Base-by-base conservation (phyloP, 2,329 filamentous ascomycete genomes). In the Ophiocordyceps camponoti-saundersi region DNA sequence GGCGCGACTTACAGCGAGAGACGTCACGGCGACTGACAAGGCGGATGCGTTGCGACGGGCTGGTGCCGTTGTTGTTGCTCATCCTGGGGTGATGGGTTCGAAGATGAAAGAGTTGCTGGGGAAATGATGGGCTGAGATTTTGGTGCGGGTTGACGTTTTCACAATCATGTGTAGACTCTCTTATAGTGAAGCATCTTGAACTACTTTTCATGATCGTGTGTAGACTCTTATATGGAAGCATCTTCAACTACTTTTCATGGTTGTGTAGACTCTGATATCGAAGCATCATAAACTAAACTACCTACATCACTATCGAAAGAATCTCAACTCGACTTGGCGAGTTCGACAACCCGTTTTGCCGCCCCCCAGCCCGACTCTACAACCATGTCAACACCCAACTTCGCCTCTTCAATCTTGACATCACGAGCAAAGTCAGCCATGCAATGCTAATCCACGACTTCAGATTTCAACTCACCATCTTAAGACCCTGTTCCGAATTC, bases 1-100 rank as follows among this genome's bases (percentile, higher is more conserved):
- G 21, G 82, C 82, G 3, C 75, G 80, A 61, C 47, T 59, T 1
- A 57, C 54, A 3, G 43, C 57, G 2, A 48, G 58, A 8, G 63
- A 66, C 41, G 51, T 56, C 0, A 53, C 61, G 3, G 63, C 63
- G 0, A 53, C 53, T 2, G 53, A 50, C 2, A 67, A 67, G 47
- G 59, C 54, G 0, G 57, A 53, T 21, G 61, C 62, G 0, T 52
- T 67, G 3, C 54, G 57, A 32, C 53, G 60, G 12, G 61, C 62
- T 1, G 65, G 65, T 2, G 65, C 63, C 0, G 34, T 62, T 0
- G 48, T 67, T 3, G 64, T 67, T 5, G 57, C 62, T 1, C 63
- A 67, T 47, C 63, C 64, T 0, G 64, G 64, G 2, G 52, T 61
- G 0, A 65, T 66, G 63, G 64, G 64, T 0, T 30, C 44, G 0